Conservation (phyloP, 768 basidiomycete genomes). For the Lactarius deliciosus region DNA sequence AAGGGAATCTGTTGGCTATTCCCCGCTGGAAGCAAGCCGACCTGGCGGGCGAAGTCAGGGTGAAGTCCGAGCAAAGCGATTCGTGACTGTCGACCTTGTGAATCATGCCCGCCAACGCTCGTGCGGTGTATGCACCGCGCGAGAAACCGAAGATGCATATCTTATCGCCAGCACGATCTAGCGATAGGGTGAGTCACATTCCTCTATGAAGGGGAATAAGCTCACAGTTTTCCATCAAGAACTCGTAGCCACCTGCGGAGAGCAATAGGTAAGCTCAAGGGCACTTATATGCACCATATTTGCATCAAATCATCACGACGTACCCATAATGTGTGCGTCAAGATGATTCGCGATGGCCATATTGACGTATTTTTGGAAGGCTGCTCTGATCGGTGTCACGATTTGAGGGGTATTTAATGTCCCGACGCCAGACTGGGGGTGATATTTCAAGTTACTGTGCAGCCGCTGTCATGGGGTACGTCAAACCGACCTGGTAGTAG, state of each 20-base stretch:
- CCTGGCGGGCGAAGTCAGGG: conserved; percentile 37
- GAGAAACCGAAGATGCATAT: conserved; percentile 84
- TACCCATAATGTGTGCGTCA: conserved; percentile 69
- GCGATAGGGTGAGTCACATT: background rate
- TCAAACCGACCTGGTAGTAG: conserved; percentile 61
- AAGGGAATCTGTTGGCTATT: conserved; percentile 80
- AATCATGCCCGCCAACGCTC: conserved; percentile 74
- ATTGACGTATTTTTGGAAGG: conserved; percentile 55
- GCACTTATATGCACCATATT: too few relatives aligned
- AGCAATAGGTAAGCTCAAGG: background rate
- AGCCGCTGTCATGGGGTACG: background rate
- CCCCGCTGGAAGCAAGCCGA: conserved; percentile 66
- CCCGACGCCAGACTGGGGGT: conserved; percentile 62
- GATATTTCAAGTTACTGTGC: background rate
- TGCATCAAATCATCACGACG: conserved; percentile 17
- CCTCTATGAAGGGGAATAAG: background rate
- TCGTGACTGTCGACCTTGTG: conserved; percentile 47
- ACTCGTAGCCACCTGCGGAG: conserved; percentile 65
- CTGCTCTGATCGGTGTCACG: conserved; percentile 57
- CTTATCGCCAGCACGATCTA: conserved; percentile 66
- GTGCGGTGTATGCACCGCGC: conserved; percentile 67
- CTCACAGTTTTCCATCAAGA: conserved; percentile 75
- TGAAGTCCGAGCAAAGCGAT: background rate
- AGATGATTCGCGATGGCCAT: conserved; percentile 61
- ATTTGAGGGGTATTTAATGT: conserved; percentile 66